Conservation (phyloP, 2,329 filamentous ascomycete species). For the Paraconiothyrium brasiliense region DNA sequence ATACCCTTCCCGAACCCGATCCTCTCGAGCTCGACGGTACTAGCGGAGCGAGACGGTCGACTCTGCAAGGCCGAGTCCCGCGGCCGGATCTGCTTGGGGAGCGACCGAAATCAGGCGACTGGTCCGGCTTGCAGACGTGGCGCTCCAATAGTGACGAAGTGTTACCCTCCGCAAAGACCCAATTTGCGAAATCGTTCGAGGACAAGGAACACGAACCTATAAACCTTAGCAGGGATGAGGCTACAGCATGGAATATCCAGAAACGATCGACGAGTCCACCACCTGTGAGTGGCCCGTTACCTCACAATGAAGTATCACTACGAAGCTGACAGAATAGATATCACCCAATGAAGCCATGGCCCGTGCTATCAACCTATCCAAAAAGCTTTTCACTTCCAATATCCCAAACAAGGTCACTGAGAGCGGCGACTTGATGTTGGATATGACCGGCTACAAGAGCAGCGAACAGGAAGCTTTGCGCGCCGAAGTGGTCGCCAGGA, state of each 20-base stretch:
- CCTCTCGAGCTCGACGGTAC: slow-evolving; percentile 70
- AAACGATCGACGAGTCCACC: slow-evolving; percentile 78
- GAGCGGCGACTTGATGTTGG: slow-evolving; percentile 92
- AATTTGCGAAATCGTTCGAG: slow-evolving; percentile 47
- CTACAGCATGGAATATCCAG: slow-evolving; percentile 45
- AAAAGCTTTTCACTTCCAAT: slow-evolving; percentile 87
- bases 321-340: slow-evolving; percentile 4
- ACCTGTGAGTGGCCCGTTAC: slow-evolving; percentile 56
- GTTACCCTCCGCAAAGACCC: slow-evolving; percentile 55
- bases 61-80: slow-evolving; percentile 43
- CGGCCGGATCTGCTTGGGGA: slow-evolving; percentile 29
- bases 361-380: slow-evolving; percentile 83
- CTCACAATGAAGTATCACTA: too few species aligned
- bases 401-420: slow-evolving; percentile 94
- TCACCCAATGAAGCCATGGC: slow-evolving; percentile 79
- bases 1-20: slow-evolving; percentile 72
- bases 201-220: slow-evolving; percentile 39
- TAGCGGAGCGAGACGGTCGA: slow-evolving; percentile 33
- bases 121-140: slow-evolving; percentile 45
- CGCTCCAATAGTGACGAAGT: slow-evolving; percentile 65
- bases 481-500: slow-evolving; percentile 91
- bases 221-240: slow-evolving; percentile 44
- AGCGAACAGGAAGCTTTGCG: slow-evolving; percentile 91
- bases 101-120: slow-evolving; percentile 45
- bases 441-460: slow-evolving; percentile 97